Evolutionary conservation across 139 green algal species (phyloP), one percentile per base, ranked within the genome.

Genomic region (Edaphochlamys debaryana): DNA sequence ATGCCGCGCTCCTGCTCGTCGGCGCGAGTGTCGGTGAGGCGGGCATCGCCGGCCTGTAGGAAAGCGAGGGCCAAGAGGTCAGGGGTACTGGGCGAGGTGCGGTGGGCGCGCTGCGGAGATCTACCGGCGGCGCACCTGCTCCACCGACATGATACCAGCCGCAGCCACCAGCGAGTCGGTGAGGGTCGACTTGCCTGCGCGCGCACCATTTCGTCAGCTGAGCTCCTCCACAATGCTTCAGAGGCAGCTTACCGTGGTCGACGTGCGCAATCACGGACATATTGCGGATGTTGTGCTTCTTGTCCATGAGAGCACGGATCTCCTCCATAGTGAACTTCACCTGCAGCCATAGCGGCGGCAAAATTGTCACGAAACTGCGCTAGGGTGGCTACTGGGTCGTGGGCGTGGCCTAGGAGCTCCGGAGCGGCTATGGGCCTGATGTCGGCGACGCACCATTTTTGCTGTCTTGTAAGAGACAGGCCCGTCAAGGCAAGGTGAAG

Each of bases 1-100:
- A 99, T 99, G 83, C 98, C 96, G 67, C 98, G 95, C 86, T 99
- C 97, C 90, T 99, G 96, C 93, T 99, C 98, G 87, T 99, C 98
- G 69, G 95, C 91, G 68, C 98, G 95, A 5, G 98, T 99, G 88
- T 99, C 98, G 67, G 96, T 98, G 60, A 98, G 90, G 66, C 96
- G 93, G 63, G 92, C 87, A 88, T 98, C 96, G 40, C 96, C 96
- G 69, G 95, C 95, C 93, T 97, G 87, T 63, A 81, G 23, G 37
- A 27, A 42, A 2, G 27, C 11, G 30, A 0, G 4, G 22, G 25
- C 3, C 3, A 63, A 8, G 23, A 25, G 19, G 56, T 63, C 56
- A 63, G 25, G 9, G 56, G 56, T 27, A 25, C 2, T 8, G 25
- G 23, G 19, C 19, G 17, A 63, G 2, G 56, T n/a, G 22, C 3